Percentiles rank a stretch among this genome's conserved stretches.
Evolutionary conservation across 257 asterid species (phyloP).

Genomic region (Solanum sitiens): DNA sequence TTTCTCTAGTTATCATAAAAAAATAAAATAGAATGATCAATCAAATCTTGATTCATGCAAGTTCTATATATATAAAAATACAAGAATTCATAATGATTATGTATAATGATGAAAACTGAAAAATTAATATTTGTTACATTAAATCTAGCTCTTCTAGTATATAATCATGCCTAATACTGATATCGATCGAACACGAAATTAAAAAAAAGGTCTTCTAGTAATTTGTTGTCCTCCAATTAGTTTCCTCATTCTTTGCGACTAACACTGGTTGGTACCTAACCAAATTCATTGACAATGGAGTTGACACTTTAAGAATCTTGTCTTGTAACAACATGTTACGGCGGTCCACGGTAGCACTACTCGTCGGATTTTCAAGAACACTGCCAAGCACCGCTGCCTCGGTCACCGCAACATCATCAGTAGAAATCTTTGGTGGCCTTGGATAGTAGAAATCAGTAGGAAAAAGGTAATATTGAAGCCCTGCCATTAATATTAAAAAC

Average conservation of each 20-base stretch:
- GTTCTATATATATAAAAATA: neutral
- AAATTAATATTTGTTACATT: neutral
- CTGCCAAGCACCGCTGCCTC: neutral
- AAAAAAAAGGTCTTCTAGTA: neutral
- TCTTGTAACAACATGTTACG: neutral
- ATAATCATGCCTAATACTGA: too few relatives aligned
- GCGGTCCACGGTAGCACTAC: neutral
- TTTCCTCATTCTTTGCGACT: neutral
- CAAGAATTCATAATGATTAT: neutral
- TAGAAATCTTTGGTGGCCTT: constrained; percentile 3
- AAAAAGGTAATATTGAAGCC: constrained; percentile 44
- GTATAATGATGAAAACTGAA: neutral
- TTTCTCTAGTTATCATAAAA: neutral
- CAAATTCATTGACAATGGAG: neutral
- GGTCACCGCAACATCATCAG: neutral
- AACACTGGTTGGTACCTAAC: neutral
- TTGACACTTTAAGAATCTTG: neutral
- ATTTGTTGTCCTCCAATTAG: neutral
- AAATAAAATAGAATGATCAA: neutral
- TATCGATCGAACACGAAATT: neutral
- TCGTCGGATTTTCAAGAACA: neutral
- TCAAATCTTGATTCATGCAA: neutral
- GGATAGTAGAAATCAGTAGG: constrained; percentile 57
- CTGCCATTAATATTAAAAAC: constrained; percentile 18
- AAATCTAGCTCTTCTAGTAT: neutral